Base-by-base conservation (phyloP, 805 yeast genomes). In the Saccharomyces jurei region DNA sequence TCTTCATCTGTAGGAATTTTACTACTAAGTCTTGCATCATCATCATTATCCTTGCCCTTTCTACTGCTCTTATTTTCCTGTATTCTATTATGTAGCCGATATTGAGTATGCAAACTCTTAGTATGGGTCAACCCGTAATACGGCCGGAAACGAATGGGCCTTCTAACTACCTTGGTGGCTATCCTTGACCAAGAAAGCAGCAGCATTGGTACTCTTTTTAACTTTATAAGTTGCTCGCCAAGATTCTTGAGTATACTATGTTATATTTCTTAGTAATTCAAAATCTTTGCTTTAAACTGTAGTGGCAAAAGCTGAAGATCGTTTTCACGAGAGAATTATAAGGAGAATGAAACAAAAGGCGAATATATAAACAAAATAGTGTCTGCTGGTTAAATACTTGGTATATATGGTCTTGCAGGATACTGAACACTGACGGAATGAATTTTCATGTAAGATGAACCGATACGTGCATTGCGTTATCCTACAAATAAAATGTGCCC, bases 1-100 rank as follows among this genome's bases (percentile, higher is more conserved):
- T 66, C 70, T 29, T 57, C 60, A 50, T 63, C 69, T n/a, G 58
- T 58, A 1, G 67, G 58, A 36, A 63, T 63, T 29, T 49, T 32
- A n/a, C 52, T 49, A 21, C 51, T 49, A 9, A 51, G 11, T 9
- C 13, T 17, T 17, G 25, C 44, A 22, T 17, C 25, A 4, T 4
- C 8, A 8, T 36, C 26, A n/a, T 41, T 49, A 27, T 32, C 41
- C 29, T 48, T 50, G 17, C 31, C 27, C n/a, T 41, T 29, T n/a
- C 46, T 49, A 32, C 36, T 27, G 13, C 25, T 29, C 13, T 54
- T 36, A 32, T 29, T 32, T 14, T 44, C 52, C 13, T 36, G 21
- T 11, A 22, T 9, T 4, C 25, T 27, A 17, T 27, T 25, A 8
- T 4, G 26, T 26, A 49, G 32, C 25, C 17, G 30, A 6, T 27